A percentile compares a stretch with the other conserved stretches of the same genome.
Conservation (phyloP, 2,329 filamentous ascomycete species). For the Pseudocercospora eumusae region DNA sequence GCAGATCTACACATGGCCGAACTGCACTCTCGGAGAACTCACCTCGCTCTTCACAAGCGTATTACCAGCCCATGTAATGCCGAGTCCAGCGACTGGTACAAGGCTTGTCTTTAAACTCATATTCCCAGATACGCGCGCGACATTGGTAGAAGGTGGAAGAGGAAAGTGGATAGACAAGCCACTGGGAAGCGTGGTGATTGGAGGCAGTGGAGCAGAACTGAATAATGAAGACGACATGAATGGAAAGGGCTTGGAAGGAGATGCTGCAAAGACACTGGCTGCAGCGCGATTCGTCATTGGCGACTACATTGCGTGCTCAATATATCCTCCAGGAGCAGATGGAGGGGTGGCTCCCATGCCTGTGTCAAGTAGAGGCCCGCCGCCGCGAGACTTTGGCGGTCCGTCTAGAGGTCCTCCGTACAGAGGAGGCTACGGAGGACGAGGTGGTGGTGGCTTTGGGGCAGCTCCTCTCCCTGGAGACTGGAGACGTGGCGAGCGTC, state of each 20-base stretch:
- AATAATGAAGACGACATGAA: constrained; percentile 39
- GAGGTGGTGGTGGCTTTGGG: constrained; percentile 35
- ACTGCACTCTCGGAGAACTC: constrained; percentile 78
- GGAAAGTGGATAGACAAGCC: constrained; percentile 75
- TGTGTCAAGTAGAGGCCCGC: constrained; percentile 46
- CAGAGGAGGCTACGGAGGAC: constrained; percentile 32
- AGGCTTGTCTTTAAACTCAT: constrained; percentile 85
- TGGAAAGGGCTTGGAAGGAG: constrained; percentile 50
- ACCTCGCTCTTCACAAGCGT: constrained; percentile 72
- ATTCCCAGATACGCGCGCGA: constrained; percentile 69
- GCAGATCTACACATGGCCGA: constrained; percentile 82
- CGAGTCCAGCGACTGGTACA: constrained; percentile 74
- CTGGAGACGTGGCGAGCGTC: constrained; percentile 44
- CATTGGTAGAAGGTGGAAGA: constrained; percentile 46
- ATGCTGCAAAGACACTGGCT: constrained; percentile 70
- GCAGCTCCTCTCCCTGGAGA: constrained; percentile 40
- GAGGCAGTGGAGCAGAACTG: constrained; percentile 42
- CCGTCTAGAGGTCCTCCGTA: constrained; percentile 39
- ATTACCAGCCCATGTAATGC: constrained; percentile 65
- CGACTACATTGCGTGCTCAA: constrained; percentile 81
- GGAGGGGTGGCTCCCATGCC: constrained; percentile 68
- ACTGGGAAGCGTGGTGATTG: constrained; percentile 78
- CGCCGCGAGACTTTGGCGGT: constrained; percentile 36
- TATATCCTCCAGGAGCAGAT: constrained; percentile 72
- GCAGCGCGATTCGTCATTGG: constrained; percentile 84